Conservation (phyloP, 306 rosid species). For the Spatholobus suberectus region DNA sequence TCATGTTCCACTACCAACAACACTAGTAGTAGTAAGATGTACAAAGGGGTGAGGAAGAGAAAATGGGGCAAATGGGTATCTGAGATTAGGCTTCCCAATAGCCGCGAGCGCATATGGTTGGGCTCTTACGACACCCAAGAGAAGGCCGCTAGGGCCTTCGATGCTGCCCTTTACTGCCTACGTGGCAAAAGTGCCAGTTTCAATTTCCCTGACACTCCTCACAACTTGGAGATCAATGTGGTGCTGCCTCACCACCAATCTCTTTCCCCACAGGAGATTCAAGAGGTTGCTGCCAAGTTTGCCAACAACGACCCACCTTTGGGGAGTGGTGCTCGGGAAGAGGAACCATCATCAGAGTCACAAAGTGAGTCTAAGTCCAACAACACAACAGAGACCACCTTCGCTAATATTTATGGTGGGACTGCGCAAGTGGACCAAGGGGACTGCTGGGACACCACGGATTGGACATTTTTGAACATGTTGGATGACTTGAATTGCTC, state of each 20-base stretch:
- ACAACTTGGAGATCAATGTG: conserved; percentile 20
- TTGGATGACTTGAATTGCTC: conserved; percentile 43
- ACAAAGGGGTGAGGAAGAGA: conserved; percentile 73
- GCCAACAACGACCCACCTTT: conserved; percentile 44
- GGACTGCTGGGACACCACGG: conserved; percentile 30
- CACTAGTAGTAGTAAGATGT: conserved; percentile 27
- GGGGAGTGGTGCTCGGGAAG: not conserved
- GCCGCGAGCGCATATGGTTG: conserved; percentile 79
- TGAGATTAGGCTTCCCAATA: conserved; percentile 74
- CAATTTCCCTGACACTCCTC: conserved; percentile 64
- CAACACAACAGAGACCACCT: not conserved
- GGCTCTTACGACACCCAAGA: conserved; percentile 69
- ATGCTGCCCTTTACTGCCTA: conserved; percentile 70
- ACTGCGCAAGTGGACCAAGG: conserved; percentile 21
- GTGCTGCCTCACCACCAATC: conserved; percentile 5
- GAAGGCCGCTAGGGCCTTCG: conserved; percentile 81
- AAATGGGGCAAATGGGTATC: conserved; percentile 95
- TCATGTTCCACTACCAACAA: not conserved
- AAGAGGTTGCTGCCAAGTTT: conserved; percentile 56
- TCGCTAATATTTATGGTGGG: conserved; percentile 15
- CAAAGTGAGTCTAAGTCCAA: not conserved
- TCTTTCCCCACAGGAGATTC: conserved; percentile 58
- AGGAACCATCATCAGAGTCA: not conserved
- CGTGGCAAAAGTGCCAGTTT: conserved; percentile 67
- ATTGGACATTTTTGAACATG: conserved; percentile 55